Evolutionary conservation across 179 eudicot species (phyloP).

Genomic region (Beta corolliflora): DNA sequence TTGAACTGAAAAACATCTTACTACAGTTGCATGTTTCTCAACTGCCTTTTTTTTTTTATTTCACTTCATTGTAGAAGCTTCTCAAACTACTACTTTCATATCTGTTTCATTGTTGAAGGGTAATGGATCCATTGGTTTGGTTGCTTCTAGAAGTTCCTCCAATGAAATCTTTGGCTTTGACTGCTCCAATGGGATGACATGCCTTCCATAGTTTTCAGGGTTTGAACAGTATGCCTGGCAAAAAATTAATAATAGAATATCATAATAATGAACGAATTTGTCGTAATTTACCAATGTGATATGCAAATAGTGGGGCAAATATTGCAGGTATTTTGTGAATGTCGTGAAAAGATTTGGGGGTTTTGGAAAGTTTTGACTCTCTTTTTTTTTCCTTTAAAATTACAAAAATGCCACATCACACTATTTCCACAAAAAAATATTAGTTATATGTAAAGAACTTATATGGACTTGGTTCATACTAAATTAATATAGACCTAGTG

Average conservation of each 20-base stretch:
- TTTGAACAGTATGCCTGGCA: slow-evolving; percentile 57
- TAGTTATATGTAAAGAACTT: too few species aligned
- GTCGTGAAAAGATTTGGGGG: too few species aligned
- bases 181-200: slow-evolving; percentile 40
- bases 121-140: slow-evolving; percentile 58
- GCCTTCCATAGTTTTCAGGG: slow-evolving; percentile 43
- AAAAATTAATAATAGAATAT: not conserved
- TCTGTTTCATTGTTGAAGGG: slow-evolving; percentile 70
- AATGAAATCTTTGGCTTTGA: slow-evolving; percentile 68
- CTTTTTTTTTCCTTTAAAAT: too few species aligned
- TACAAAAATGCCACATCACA: too few species aligned
- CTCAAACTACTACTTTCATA: slow-evolving; percentile 52
- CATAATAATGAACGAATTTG: too few species aligned
- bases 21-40: not conserved
- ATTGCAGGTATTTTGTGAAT: too few species aligned
- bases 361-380: too few species aligned
- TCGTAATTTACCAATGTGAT: too few species aligned
- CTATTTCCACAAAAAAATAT: too few species aligned
- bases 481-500: too few species aligned
- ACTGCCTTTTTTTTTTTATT: not conserved
- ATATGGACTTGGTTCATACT: too few species aligned
- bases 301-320: too few species aligned
- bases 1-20: not conserved
- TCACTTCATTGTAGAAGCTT: slow-evolving; percentile 14
- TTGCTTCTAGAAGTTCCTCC: slow-evolving; percentile 62